These are phyloP conservation scores for Dichomitus squalens DNA, from an alignment of 1,284 basidiomycete genomes.

Conservation along the genomic window DNA sequence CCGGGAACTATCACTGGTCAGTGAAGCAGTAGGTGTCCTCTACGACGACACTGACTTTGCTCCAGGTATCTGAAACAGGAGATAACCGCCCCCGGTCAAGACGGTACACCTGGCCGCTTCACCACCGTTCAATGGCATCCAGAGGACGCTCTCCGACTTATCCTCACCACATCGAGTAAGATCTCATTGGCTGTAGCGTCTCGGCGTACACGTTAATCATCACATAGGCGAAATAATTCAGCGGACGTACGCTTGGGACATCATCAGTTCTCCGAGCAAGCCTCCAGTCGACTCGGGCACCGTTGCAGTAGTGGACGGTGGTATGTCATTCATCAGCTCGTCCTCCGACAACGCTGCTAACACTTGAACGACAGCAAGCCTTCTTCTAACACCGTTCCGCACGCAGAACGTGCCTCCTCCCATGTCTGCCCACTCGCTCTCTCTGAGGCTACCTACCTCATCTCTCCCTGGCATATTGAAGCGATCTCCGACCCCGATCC, in stretches of 20 bases:
- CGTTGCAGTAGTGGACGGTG: conserved; percentile 91
- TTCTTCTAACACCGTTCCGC: conserved; percentile 91
- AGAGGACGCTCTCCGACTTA: conserved; percentile 72
- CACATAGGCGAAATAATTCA: conserved; percentile 57
- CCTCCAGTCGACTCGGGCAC: conserved; percentile 81
- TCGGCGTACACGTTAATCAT: conserved; percentile 1
- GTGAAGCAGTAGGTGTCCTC: conserved; percentile 7
- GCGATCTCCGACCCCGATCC: conserved; percentile 35
- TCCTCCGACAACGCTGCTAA: background rate
- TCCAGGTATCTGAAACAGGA: conserved; percentile 91
- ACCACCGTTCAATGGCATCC: conserved; percentile 86
- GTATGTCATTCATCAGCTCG: conserved; percentile 46
- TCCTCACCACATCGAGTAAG: conserved; percentile 71
- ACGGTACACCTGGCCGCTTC: conserved; percentile 48
- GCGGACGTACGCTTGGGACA: conserved; percentile 79
- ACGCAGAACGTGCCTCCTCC: conserved; percentile 95
- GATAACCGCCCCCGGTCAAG: conserved; percentile 47
- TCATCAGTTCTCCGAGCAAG: conserved; percentile 59
- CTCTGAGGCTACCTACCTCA: conserved; percentile 32
- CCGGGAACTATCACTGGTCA: conserved; percentile 94
- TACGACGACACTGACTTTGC: conserved; percentile 4
- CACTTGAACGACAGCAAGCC: conserved; percentile 47
- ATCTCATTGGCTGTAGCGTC: conserved; percentile 10
- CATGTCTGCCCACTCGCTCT: conserved; percentile 81
- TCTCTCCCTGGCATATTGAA: conserved; percentile 19